Base-by-base conservation (phyloP, 73 alveolate species). In the Breviolum minutum region DNA sequence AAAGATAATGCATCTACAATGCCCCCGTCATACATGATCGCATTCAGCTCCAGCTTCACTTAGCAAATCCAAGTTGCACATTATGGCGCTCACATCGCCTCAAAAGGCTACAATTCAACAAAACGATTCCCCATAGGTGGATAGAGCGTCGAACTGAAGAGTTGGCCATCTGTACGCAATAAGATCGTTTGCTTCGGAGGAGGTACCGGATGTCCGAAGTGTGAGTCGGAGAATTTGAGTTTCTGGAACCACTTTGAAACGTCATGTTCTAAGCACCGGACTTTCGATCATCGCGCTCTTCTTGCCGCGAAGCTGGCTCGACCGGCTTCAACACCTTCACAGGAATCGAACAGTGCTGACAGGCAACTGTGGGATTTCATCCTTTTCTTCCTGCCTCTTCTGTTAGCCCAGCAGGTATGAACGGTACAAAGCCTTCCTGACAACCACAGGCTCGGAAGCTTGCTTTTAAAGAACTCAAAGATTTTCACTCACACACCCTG, bases 281-380 rank as follows among this genome's bases (percentile, higher is more conserved):
- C 98, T 81, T 92, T 40, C 98, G 70, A 27, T 74, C 80, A 26
- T 92, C 98, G 27, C 98, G 89, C 68, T 92, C 98, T 8, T 64
- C 80, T 48, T 92, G 90, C 90, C 98, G 98, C 26, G 98, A 92
- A 26, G 80, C 29, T 9, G 98, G 63, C 80, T 92, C 98, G n/a
- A 92, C 89, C 17, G 98, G 98, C 30, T 19, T 88, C 79, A 92
- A 26, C 64, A 63, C 98, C 98, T 92, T 77, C 71, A 27, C 90
- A 29, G 77, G 77, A 14, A 68, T 68, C n/a, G 24, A 17, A 13
- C 63, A 2, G 87, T 12, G 63, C 27, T 10, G 92, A 17, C 8
- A 83, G 92, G 62, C 48, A 27, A 40, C 48, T 22, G 70, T 11
- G 2, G 13, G 16, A 29, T 10, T n/a, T 26, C 68, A 22, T 13